These are phyloP conservation scores for Corynascus novoguineensis DNA, from an alignment of 495 filamentous ascomycete genomes.

Conservation along the genomic window DNA sequence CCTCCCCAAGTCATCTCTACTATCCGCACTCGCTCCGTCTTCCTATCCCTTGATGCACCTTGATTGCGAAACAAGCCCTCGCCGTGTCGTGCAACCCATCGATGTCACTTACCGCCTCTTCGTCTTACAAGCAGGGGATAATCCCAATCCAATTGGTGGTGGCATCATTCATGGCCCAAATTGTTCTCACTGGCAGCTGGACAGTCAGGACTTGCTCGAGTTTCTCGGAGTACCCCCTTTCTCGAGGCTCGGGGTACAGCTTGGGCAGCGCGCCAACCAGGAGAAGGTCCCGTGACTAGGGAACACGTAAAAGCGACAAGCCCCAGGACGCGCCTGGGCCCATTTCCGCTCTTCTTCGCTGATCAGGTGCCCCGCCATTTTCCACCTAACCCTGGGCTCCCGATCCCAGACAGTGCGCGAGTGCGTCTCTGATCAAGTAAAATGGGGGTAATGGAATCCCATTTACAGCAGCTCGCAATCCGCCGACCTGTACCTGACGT, in stretches of 20 bases:
- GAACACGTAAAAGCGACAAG: constrained; percentile 28
- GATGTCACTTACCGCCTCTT: constrained; percentile 23
- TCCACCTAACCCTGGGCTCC: constrained; percentile 25
- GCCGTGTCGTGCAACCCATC: constrained; percentile 13
- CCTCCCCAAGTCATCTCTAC: background rate
- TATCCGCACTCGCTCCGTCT: background rate
- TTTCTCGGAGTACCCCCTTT: background rate
- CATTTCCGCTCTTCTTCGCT: constrained; percentile 16
- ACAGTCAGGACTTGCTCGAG: no score
- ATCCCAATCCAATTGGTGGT: constrained; percentile 8
- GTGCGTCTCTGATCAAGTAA: constrained; percentile 35
- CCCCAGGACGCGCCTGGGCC: constrained; percentile 3
- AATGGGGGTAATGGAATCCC: constrained; percentile 37
- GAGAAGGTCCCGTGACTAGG: constrained; percentile 27
- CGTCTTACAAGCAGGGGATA: constrained; percentile 1
- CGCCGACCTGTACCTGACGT: constrained; percentile 17
- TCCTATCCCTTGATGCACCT: background rate
- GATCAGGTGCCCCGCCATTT: constrained; percentile 22
- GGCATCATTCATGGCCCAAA: constrained; percentile 19
- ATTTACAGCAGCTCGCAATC: constrained; percentile 1
- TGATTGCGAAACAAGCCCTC: background rate
- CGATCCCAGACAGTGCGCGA: constrained; percentile 17
- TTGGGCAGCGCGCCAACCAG: background rate
- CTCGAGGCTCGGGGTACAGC: background rate
- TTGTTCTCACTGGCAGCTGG: constrained; percentile 19